phyloP scores from a whole-genome alignment of 164 flowering plant genomes.

The Vitis amurensis region DNA sequence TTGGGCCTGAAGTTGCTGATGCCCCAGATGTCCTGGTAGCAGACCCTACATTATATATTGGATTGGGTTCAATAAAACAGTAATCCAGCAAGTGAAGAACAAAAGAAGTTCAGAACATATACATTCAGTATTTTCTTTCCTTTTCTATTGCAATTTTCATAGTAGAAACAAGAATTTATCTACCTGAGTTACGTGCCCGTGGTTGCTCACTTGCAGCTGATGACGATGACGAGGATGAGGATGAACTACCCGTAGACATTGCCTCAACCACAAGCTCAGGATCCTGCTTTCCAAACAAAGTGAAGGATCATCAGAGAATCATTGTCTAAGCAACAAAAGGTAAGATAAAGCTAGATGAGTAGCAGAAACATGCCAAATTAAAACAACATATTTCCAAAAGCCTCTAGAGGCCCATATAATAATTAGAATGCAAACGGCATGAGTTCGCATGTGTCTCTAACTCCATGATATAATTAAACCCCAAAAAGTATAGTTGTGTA shows the following conservation, averaged over 20 bases:
- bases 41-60: conserved; percentile 48
- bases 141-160: neutral
- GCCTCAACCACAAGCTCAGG: conserved; percentile 86
- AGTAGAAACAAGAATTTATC: neutral
- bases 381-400: no score
- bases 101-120: no score
- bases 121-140: no score
- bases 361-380: neutral
- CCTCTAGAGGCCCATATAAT: neutral
- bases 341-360: neutral
- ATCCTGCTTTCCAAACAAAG: conserved; percentile 52
- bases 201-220: conserved; percentile 48
- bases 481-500: neutral
- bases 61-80: neutral
- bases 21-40: conserved; percentile 59
- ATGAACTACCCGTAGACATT: conserved; percentile 56
- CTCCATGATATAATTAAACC: neutral
- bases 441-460: neutral
- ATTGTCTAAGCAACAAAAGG: neutral
- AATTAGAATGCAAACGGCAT: no score
- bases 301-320: conserved; percentile 1
- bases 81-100: neutral
- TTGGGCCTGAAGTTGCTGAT: conserved; percentile 44
- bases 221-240: conserved; percentile 56
- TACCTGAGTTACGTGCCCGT: conserved; percentile 62